Conservation (phyloP, 352 stramenopile genomes). For the Pilasporangium apinafurcum region DNA sequence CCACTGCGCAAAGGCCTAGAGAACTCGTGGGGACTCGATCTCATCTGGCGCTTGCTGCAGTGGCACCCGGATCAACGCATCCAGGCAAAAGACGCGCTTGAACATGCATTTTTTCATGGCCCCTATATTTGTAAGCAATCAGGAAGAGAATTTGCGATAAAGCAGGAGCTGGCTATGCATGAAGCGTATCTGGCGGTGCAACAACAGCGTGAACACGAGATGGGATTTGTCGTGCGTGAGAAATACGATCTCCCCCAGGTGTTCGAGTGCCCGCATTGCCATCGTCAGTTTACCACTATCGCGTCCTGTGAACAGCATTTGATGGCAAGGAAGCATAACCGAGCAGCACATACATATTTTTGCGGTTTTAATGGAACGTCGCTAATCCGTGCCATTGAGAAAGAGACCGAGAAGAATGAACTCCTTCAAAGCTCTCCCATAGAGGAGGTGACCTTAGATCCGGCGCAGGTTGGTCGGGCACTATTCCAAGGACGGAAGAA, state of each 20-base stretch:
- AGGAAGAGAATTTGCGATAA: slow-evolving; percentile 56
- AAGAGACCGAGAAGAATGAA: slow-evolving; percentile 9
- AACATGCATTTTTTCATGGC: slow-evolving; percentile 85
- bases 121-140: slow-evolving; percentile 64
- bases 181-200: slow-evolving; percentile 60
- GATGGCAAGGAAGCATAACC: slow-evolving; percentile 33
- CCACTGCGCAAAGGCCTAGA: slow-evolving; percentile 87
- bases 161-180: slow-evolving; percentile 48
- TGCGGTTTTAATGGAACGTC: slow-evolving; percentile 42
- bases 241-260: slow-evolving; percentile 38
- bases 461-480: slow-evolving; percentile 23
- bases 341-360: slow-evolving; percentile 24
- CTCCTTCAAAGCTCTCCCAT: not conserved
- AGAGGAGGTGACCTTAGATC: not conserved
- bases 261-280: slow-evolving; percentile 60
- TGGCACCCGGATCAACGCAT: slow-evolving; percentile 91
- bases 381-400: slow-evolving; percentile 14
- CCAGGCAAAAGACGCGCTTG: slow-evolving; percentile 53
- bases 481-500: slow-evolving; percentile 88
- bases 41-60: slow-evolving; percentile 92
- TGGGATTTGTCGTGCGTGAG: slow-evolving; percentile 49
- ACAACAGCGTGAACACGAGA: slow-evolving; percentile 26
- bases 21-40: slow-evolving; percentile 76
- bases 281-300: slow-evolving; percentile 54
- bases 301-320: slow-evolving; percentile 54